Evolutionary conservation across 1,284 basidiomycete species (phyloP), one percentile per base, ranked within the genome.

Genomic region (Anthracocystis panici-leucophaei): DNA sequence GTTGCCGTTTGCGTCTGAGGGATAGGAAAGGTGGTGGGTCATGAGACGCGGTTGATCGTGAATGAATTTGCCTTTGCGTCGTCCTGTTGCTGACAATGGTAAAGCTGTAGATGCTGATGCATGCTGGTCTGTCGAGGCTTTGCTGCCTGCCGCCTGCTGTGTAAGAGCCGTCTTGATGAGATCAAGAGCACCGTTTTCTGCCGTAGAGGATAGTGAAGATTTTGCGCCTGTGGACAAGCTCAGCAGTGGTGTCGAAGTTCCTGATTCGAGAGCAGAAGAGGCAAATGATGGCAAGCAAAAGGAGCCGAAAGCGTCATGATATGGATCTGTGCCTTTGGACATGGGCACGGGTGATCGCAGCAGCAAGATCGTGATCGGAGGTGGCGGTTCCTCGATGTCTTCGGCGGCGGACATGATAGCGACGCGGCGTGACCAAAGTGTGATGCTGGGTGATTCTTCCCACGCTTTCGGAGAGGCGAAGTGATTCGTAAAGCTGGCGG

Each of bases 261-360:
- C 80, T 3, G 80, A 79, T 25, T 83, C 82, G 50, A 83, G 65
- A 4, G 82, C 82, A n/a, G 77, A 79, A 8, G 77, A 59, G 10
- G 79, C 78, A 41, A 80, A 83, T 1, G 81, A 83, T 0, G 83
- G 82, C 5, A 83, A 62, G 55, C 83, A 83, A 55, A 84, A 83
- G 4, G 81, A 64, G 4, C 83, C 83, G 57, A 84, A 84, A 42
- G 77, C 74, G 57, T 84, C 82, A 49, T 84, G 83, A 41, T 82
- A 84, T 1, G 83, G 78, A 62, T 84, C 83, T 10, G 83, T 84
- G 49, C 83, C 83, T 35, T 79, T 71, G n/a, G 65, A 52, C 53
- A 81, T 66, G 25, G 82, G 67, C 10, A 83, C 72, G 7, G 83
- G 82, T 29, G 80, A 79, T 48, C 83, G 75, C 33, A 84, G 57